These are phyloP conservation scores for Fistulifera solaris DNA, from an alignment of 108 stramenopile species.

Conservation along the genomic window DNA sequence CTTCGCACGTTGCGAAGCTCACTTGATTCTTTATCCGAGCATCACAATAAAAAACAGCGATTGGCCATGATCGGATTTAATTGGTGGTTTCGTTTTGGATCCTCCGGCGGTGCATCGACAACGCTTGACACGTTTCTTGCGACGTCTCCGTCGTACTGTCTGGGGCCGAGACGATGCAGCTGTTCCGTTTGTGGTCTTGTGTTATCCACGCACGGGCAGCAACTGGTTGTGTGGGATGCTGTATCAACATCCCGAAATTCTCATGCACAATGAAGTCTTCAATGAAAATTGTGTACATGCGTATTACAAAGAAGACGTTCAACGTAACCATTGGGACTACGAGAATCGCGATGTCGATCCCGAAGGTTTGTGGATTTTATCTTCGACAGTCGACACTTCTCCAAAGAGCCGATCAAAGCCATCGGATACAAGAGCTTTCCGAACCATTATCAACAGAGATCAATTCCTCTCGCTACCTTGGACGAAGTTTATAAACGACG, in stretches of 20 bases:
- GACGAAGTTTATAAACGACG: conserved; percentile 7
- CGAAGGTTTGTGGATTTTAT: background rate
- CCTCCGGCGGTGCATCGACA: background rate
- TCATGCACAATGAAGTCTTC: conserved; percentile 43
- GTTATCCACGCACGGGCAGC: conserved; percentile 29
- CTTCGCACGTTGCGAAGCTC: no score
- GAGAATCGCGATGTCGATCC: conserved; percentile 5
- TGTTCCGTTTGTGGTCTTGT: conserved; percentile 23
- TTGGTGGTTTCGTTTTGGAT: background rate
- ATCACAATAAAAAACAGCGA: no score
- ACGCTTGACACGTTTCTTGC: background rate
- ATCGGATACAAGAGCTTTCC: conserved; percentile 39
- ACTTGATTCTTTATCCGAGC: no score
- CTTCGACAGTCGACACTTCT: background rate
- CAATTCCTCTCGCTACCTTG: background rate
- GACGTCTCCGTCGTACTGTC: background rate
- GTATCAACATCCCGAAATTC: conserved; percentile 26
- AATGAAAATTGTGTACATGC: conserved; percentile 33
- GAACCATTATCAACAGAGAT: conserved; percentile 19
- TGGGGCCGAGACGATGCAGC: background rate
- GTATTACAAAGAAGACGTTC: conserved; percentile 16
- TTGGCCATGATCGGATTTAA: no score
- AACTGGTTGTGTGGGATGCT: conserved; percentile 33
- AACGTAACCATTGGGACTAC: conserved; percentile 1
- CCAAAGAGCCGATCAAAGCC: conserved; percentile 12